These are phyloP conservation scores for Arxiozyma slooffiae DNA, from an alignment of 1,139 yeast species.

Conservation along the genomic window DNA sequence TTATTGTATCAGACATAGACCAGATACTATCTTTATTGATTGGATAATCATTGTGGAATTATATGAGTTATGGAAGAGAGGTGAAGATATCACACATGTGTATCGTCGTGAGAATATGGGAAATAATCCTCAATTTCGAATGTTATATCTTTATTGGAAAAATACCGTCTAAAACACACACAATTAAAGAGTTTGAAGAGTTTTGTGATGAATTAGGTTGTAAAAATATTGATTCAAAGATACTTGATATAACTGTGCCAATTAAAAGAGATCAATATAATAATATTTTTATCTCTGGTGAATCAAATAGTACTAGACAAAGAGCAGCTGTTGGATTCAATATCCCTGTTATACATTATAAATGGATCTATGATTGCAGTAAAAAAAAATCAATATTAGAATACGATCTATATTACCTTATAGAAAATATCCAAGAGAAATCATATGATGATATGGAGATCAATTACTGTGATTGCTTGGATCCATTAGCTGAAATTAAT, in stretches of 20 bases:
- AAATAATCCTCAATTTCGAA: slow-evolving; percentile 9
- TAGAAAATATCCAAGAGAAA: slow-evolving; percentile 23
- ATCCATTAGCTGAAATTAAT: slow-evolving; percentile 22
- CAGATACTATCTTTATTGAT: slow-evolving; percentile 24
- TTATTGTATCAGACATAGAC: slow-evolving; percentile 23
- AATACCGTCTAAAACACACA: slow-evolving; percentile 8
- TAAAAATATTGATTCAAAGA: slow-evolving; percentile 9
- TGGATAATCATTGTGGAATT: slow-evolving; percentile 15
- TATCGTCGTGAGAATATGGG: slow-evolving; percentile 7
- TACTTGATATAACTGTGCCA: slow-evolving; percentile 19
- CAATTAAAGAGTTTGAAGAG: slow-evolving; percentile 15
- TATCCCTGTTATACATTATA: slow-evolving; percentile 57
- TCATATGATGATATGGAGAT: slow-evolving; percentile 28
- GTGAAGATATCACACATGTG: slow-evolving; percentile 22
- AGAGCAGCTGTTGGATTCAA: slow-evolving; percentile 22
- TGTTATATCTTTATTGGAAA: slow-evolving; percentile 27
- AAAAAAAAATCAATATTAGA: slow-evolving; percentile 52
- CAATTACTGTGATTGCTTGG: slow-evolving; percentile 47
- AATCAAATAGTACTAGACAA: slow-evolving; percentile 21
- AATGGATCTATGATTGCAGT: slow-evolving; percentile 61
- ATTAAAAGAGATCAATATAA: slow-evolving; percentile 2
- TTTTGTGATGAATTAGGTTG: slow-evolving; percentile 18
- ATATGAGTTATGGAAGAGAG: slow-evolving; percentile 26
- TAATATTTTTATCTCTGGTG: slow-evolving; percentile 25
- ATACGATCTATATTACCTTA: slow-evolving; percentile 38